Evolutionary conservation across 768 basidiomycete genomes (phyloP).

Genomic region (Leucocoprinus sp.): DNA sequence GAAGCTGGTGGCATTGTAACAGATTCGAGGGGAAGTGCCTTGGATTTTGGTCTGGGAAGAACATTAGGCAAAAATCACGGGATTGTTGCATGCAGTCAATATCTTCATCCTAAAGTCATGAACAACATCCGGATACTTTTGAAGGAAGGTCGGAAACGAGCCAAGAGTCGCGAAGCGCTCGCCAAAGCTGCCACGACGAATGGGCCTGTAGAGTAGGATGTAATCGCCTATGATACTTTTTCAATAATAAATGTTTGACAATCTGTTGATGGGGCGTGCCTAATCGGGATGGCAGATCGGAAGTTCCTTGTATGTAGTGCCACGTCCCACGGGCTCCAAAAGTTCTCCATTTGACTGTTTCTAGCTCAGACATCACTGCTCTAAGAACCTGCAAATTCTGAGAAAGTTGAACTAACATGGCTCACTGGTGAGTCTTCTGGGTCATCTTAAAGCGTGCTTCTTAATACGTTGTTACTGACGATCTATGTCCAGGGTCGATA

Average conservation of each 20-base stretch:
- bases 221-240: conserved; percentile 3
- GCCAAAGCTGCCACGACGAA: not conserved
- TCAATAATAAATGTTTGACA: not conserved
- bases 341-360: not conserved
- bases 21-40: conserved; percentile 67
- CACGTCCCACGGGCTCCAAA: conserved; percentile 3
- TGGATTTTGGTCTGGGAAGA: conserved; percentile 83
- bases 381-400: not conserved
- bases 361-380: not conserved
- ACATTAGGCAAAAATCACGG: conserved; percentile 84
- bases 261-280: conserved; percentile 4
- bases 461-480: not conserved
- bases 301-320: conserved; percentile 1
- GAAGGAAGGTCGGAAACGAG: conserved; percentile 17
- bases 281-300: not conserved
- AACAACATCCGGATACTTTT: conserved; percentile 62
- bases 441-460: too few relatives aligned
- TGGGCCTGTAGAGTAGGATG: not conserved
- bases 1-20: conserved; percentile 89
- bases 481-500: not conserved
- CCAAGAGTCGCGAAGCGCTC: not conserved
- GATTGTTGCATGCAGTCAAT: conserved; percentile 73
- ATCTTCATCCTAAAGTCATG: conserved; percentile 60
- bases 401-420: not conserved
- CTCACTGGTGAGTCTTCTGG: conserved; percentile 10